Evolutionary conservation across 73 alveolate species (phyloP).

Genomic region (Loxodes magnus): DNA sequence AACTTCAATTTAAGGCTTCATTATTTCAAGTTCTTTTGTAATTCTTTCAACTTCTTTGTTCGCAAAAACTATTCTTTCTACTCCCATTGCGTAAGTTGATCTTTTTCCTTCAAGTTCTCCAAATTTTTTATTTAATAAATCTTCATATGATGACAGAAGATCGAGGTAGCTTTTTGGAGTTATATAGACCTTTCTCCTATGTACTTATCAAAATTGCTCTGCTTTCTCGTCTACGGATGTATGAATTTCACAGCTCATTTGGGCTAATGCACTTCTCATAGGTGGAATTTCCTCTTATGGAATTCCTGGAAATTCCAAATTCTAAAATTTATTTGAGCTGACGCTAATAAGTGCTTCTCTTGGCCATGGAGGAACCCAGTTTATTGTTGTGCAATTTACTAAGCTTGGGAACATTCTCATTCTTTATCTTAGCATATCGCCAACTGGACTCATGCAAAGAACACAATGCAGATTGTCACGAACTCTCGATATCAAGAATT

Average conservation of each 20-base stretch:
- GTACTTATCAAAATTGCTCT: slow-evolving; percentile 67
- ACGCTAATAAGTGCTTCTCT: slow-evolving; percentile 88
- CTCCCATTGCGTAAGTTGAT: slow-evolving; percentile 17
- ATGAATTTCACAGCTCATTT: slow-evolving; percentile 91
- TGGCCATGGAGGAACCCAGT: slow-evolving; percentile 99
- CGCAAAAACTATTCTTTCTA: slow-evolving; percentile 65
- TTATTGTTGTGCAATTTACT: slow-evolving; percentile 98
- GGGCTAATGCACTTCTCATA: slow-evolving; percentile 53
- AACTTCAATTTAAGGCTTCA: slow-evolving; percentile 81
- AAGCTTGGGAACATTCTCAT: slow-evolving; percentile 99
- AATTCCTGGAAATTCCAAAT: slow-evolving; percentile 82
- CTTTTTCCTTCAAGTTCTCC: not conserved
- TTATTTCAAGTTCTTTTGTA: slow-evolving; percentile 74
- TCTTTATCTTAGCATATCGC: slow-evolving; percentile 90
- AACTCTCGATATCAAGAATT: slow-evolving; percentile 90
- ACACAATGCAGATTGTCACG: slow-evolving; percentile 94
- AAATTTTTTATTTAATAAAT: not conserved
- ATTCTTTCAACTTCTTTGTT: slow-evolving; percentile 68
- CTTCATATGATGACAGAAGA: slow-evolving; percentile 68
- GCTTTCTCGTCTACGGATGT: slow-evolving; percentile 75
- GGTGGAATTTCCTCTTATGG: slow-evolving; percentile 51
- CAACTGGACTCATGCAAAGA: slow-evolving; percentile 97
- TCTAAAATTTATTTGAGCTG: slow-evolving; percentile 46
- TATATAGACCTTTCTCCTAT: slow-evolving; percentile 91
- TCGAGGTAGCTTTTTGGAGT: slow-evolving; percentile 99